Evolutionary conservation across 345 rosid genomes (phyloP).

Genomic region (Populus alba): DNA sequence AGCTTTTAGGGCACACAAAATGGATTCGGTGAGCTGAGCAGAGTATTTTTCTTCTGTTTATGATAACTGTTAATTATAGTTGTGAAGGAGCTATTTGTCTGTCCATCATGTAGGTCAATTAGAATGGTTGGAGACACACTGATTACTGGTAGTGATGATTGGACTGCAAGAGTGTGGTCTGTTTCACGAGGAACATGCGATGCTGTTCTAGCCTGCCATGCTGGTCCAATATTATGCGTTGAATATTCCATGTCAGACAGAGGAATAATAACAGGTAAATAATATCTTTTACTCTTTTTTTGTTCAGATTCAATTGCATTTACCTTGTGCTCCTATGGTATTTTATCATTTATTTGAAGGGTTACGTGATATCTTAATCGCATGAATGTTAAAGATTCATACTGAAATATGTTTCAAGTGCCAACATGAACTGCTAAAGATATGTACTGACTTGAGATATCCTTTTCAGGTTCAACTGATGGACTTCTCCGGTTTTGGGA

Average conservation of each 20-base stretch:
- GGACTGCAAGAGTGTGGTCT: slow-evolving; percentile 99
- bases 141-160: slow-evolving; percentile 96
- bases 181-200: slow-evolving; percentile 87
- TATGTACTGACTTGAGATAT: slow-evolving; percentile 14
- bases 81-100: slow-evolving; percentile 10
- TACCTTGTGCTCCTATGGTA: background rate
- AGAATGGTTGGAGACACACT: slow-evolving; percentile 96
- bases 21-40: slow-evolving; percentile 83
- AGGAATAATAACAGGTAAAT: slow-evolving; percentile 92
- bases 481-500: slow-evolving; percentile 99
- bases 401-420: background rate
- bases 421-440: background rate
- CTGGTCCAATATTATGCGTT: slow-evolving; percentile 80
- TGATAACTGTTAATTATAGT: slow-evolving; percentile 7
- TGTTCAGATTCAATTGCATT: background rate
- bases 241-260: slow-evolving; percentile 76
- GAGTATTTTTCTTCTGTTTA: slow-evolving; percentile 10
- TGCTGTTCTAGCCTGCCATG: slow-evolving; percentile 94
- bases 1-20: slow-evolving; percentile 85
- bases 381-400: background rate
- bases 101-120: slow-evolving; percentile 62
- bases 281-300: background rate
- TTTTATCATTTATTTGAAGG: background rate
- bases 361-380: background rate
- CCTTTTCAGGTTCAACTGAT: slow-evolving; percentile 84